Percentiles rank a stretch among this genome's conserved stretches.
Evolutionary conservation across 306 rosid genomes (phyloP).

Genomic region (Vigna mungo): DNA sequence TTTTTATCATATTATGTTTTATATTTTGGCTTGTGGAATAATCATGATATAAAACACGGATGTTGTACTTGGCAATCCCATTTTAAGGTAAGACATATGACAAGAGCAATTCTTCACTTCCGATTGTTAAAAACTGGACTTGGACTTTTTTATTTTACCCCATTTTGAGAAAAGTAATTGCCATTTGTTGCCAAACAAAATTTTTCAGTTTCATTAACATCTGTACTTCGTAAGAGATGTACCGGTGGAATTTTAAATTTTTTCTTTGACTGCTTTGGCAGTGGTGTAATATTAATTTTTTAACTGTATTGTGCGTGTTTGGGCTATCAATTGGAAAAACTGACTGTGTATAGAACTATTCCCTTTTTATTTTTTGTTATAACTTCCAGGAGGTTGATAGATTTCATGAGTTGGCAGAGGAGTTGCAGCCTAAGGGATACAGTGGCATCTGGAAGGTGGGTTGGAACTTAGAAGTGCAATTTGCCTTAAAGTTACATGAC

Average conservation of each 20-base stretch:
- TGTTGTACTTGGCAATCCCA: conserved; percentile 26
- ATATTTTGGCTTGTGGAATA: conserved; percentile 34
- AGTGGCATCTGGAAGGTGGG: conserved; percentile 90
- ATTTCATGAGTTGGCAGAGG: conserved; percentile 77
- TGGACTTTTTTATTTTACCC: conserved; percentile 30
- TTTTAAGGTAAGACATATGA: conserved; percentile 19
- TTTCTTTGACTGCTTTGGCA: not conserved
- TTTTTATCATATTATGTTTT: conserved; percentile 23
- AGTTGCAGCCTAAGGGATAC: conserved; percentile 73
- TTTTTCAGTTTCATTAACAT: conserved; percentile 29
- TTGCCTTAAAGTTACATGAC: conserved; percentile 35
- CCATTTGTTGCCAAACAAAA: conserved; percentile 18
- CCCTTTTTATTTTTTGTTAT: conserved; percentile 40
- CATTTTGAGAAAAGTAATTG: conserved; percentile 23
- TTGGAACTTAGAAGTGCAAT: conserved; percentile 38
- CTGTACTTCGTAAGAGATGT: conserved; percentile 5
- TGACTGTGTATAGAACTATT: conserved; percentile 30
- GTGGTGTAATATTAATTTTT: not conserved
- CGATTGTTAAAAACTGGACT: not conserved
- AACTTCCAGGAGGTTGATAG: conserved; percentile 88
- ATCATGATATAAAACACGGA: conserved; percentile 17
- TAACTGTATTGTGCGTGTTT: not conserved
- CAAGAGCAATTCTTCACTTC: conserved; percentile 21
- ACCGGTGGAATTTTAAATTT: conserved; percentile 8
- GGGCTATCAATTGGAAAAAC: conserved; percentile 11